phyloP scores from a whole-genome alignment of 2,329 filamentous ascomycete genomes.

The Daldinia sp. region DNA sequence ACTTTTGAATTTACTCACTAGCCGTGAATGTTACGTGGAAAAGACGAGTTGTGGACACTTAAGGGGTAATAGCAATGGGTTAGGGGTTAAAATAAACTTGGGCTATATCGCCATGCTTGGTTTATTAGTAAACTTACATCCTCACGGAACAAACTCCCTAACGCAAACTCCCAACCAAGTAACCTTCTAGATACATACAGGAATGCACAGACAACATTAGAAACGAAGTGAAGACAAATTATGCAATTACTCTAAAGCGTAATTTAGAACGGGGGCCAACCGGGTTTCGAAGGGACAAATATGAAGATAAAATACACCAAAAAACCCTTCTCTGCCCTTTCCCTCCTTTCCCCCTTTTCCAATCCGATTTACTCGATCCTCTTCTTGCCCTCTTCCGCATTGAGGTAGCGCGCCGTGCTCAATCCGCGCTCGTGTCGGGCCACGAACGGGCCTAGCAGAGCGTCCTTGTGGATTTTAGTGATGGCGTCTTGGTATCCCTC shows the following conservation, averaged over 20 bases:
- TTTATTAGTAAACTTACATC: not conserved
- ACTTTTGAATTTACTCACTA: not conserved
- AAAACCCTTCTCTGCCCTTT: slow-evolving; percentile 1
- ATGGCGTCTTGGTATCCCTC: slow-evolving; percentile 93
- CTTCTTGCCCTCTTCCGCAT: slow-evolving; percentile 97
- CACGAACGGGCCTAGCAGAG: slow-evolving; percentile 81
- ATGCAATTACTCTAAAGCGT: slow-evolving; percentile 14
- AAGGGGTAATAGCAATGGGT: not conserved
- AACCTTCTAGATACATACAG: not conserved
- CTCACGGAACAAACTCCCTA: not conserved
- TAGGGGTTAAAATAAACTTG: not conserved
- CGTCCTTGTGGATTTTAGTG: slow-evolving; percentile 83
- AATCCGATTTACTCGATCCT: slow-evolving; percentile 78
- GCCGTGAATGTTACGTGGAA: not conserved
- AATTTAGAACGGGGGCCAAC: slow-evolving; percentile 11
- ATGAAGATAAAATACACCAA: slow-evolving; percentile 24
- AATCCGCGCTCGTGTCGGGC: slow-evolving; percentile 82
- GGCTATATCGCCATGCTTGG: not conserved
- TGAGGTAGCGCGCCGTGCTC: slow-evolving; percentile 84
- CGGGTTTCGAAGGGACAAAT: slow-evolving; percentile 14
- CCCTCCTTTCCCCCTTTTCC: not conserved
- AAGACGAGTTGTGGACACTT: not conserved
- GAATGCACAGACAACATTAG: not conserved
- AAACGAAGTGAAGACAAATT: slow-evolving; percentile 4
- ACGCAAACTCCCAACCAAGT: slow-evolving; percentile 1